Percentiles rank a stretch among this genome's conserved stretches.
Conservation (phyloP, 208 protist species). For the Crithidia expoeki region DNA sequence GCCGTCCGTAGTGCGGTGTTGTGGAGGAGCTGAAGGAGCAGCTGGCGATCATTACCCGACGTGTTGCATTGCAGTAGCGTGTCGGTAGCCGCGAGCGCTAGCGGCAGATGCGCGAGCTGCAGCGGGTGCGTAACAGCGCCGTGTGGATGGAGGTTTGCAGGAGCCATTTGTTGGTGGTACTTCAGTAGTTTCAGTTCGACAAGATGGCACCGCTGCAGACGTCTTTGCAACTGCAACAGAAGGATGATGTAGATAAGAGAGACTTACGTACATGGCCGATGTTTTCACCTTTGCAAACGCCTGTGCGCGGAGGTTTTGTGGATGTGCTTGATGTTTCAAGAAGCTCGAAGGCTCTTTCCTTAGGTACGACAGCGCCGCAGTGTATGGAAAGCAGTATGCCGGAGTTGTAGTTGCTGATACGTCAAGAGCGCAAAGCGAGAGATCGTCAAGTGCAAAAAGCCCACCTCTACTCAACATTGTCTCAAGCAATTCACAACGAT, state of each 20-base stretch:
- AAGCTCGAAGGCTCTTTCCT: no score
- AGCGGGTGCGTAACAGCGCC: constrained; percentile 6
- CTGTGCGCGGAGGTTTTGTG: background rate
- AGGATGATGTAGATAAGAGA: background rate
- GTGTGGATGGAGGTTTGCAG: constrained; percentile 15
- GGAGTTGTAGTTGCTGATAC: constrained; percentile 1
- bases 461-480: background rate
- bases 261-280: background rate
- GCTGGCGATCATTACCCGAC: background rate
- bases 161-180: background rate
- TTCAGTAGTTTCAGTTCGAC: constrained; percentile 11
- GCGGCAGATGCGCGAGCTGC: background rate
- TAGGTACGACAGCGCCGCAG: background rate
- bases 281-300: background rate
- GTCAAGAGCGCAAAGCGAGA: constrained; percentile 3
- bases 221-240: background rate
- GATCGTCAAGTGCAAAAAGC: constrained; percentile 3
- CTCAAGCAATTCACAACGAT: background rate
- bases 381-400: constrained; percentile 1
- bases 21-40: constrained; percentile 9
- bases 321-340: background rate
- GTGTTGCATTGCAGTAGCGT: background rate
- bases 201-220: constrained; percentile 3
- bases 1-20: background rate
- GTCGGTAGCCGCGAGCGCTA: background rate